phyloP scores from a whole-genome alignment of 805 yeast species.

The Nematodospora valgi region DNA sequence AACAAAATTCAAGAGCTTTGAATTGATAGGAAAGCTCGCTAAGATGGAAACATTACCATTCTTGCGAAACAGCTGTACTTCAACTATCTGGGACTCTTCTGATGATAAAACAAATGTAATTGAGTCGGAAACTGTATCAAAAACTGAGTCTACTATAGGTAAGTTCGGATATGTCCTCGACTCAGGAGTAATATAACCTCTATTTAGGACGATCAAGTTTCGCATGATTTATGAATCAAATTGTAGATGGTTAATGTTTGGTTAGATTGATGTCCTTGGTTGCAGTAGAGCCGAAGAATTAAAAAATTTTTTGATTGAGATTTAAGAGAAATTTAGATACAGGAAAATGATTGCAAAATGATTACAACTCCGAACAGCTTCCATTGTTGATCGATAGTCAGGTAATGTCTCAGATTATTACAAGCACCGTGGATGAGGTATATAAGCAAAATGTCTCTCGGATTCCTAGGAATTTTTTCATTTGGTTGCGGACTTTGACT shows the following conservation, averaged over 20 bases:
- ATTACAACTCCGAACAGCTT: no score
- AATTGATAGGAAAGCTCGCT: constrained; percentile 55
- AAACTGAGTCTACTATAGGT: constrained; percentile 49
- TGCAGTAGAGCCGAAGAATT: constrained; percentile 1
- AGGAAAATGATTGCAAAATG: no score
- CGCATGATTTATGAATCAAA: constrained; percentile 31
- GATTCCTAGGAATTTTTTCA: no score
- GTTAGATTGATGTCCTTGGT: background rate
- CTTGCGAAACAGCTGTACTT: constrained; percentile 74
- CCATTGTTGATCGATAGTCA: no score
- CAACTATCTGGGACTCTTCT: constrained; percentile 53
- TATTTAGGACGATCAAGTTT: constrained; percentile 50
- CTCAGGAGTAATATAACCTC: constrained; percentile 49
- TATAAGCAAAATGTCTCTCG: no score
- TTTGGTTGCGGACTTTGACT: no score
- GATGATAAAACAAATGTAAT: constrained; percentile 61
- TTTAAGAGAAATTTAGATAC: background rate
- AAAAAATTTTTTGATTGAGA: background rate
- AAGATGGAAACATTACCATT: constrained; percentile 55
- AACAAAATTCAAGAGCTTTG: constrained; percentile 47
- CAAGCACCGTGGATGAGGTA: no score
- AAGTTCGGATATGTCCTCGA: constrained; percentile 66
- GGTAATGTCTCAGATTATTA: no score
- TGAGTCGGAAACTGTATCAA: constrained; percentile 73
- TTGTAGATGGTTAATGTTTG: background rate